Evolutionary conservation across 73 alveolate species (phyloP).

Genomic region (Tetrahymena malaccensis): DNA sequence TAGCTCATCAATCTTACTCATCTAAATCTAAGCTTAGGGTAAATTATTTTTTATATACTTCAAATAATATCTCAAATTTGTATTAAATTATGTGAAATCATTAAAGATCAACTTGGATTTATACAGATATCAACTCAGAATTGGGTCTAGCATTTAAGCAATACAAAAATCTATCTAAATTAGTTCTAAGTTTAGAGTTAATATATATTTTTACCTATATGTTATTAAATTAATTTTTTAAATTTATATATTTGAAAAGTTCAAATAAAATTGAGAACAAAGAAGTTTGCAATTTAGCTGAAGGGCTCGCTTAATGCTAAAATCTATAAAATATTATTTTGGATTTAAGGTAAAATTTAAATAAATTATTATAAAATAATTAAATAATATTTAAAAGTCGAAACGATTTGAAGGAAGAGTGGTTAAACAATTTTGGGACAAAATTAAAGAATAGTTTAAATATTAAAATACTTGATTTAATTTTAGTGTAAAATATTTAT

Average conservation of each 20-base stretch:
- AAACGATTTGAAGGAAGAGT: not conserved
- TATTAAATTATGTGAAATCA: too few species aligned
- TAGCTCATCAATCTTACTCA: not conserved
- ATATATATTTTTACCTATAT: too few species aligned
- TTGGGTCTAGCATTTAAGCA: not conserved
- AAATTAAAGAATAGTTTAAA: too few species aligned
- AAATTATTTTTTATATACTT: too few species aligned
- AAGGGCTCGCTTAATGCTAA: not conserved
- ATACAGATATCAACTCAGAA: not conserved
- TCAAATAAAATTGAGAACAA: not conserved
- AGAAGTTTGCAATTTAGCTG: not conserved
- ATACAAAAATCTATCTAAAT: too few species aligned
- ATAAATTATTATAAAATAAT: too few species aligned
- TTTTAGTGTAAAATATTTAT: not conserved
- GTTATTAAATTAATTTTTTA: too few species aligned
- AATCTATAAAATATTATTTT: not conserved
- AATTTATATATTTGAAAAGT: not conserved
- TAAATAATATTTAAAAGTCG: not conserved
- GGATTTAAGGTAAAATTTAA: not conserved
- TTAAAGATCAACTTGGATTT: not conserved
- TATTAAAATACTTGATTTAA: too few species aligned
- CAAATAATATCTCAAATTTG: too few species aligned
- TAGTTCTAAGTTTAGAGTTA: not conserved
- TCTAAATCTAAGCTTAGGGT: not conserved
- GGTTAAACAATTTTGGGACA: not conserved